Percentiles rank a stretch among this genome's conserved stretches.
Evolutionary conservation across 208 protist species (phyloP).

Genomic region (Cochliopodium minus): DNA sequence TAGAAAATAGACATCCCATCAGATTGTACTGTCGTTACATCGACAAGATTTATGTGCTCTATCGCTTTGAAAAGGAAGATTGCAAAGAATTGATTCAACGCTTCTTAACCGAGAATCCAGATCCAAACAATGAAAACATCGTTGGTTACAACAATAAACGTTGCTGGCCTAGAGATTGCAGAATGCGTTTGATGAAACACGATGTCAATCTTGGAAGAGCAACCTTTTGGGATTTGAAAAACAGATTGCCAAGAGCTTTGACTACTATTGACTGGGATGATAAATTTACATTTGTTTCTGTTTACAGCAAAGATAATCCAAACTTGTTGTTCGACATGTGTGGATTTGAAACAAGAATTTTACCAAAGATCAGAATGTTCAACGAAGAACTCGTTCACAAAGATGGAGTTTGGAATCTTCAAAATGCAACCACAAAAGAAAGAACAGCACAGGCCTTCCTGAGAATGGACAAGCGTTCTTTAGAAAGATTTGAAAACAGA

Average conservation of each 20-base stretch:
- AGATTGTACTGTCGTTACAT: conserved; percentile 93
- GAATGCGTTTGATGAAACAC: conserved; percentile 98
- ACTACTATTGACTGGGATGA: conserved; percentile 87
- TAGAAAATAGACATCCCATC: conserved; percentile 91
- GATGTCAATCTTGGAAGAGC: conserved; percentile 99
- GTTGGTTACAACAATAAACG: conserved; percentile 98
- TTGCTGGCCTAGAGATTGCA: conserved; percentile 95
- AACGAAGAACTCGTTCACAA: conserved; percentile 62
- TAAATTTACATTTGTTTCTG: conserved; percentile 92
- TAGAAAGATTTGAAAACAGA: conserved; percentile 94
- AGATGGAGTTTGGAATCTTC: conserved; percentile 97
- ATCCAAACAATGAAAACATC: conserved; percentile 98
- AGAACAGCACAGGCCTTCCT: conserved; percentile 95
- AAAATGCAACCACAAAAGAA: conserved; percentile 93
- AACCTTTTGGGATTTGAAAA: conserved; percentile 97
- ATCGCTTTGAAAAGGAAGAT: conserved; percentile 90
- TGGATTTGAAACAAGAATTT: conserved; percentile 88
- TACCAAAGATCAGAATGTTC: conserved; percentile 69
- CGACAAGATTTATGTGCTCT: conserved; percentile 87
- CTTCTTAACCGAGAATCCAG: conserved; percentile 93
- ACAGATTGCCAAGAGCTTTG: conserved; percentile 86
- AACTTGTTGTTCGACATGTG: conserved; percentile 98
- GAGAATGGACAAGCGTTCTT: conserved; percentile 77
- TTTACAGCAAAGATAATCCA: conserved; percentile 99
- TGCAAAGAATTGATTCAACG: conserved; percentile 90